phyloP scores from a whole-genome alignment of 164 flowering plant species.

The Stephania yunnanensis region DNA sequence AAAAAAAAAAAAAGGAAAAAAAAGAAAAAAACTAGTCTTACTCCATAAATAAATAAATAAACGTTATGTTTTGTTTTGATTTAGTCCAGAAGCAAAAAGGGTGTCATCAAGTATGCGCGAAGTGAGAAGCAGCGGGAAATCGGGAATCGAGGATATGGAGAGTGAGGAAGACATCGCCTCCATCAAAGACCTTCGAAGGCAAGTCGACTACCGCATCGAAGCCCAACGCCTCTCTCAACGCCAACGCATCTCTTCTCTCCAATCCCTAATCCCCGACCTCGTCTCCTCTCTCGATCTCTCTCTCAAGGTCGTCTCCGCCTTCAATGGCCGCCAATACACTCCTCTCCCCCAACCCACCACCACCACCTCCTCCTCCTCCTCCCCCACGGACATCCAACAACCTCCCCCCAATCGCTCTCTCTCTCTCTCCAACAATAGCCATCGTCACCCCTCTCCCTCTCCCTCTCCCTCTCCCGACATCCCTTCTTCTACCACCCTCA shows the following conservation, averaged over 20 bases:
- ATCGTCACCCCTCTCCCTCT: background rate
- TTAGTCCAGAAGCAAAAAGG: too few species aligned
- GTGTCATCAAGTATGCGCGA: too few species aligned
- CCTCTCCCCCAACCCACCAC: conserved; percentile 15
- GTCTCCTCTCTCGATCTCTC: conserved; percentile 82
- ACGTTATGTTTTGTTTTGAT: too few species aligned
- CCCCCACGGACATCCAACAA: background rate
- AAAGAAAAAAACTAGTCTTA: too few species aligned
- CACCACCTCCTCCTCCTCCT: conserved; percentile 21
- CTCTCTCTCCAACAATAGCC: background rate
- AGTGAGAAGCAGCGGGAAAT: too few species aligned
- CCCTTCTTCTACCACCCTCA: conserved; percentile 6
- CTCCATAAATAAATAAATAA: too few species aligned
- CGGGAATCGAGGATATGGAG: conserved; percentile 1
- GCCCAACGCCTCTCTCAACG: conserved; percentile 40
- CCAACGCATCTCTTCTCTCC: conserved; percentile 67
- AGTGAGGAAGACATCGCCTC: conserved; percentile 29
- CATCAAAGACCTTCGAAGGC: conserved; percentile 44
- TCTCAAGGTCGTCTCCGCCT: conserved; percentile 58
- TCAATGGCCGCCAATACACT: conserved; percentile 52
- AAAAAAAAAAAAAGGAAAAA: too few species aligned
- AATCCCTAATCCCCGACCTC: conserved; percentile 61
- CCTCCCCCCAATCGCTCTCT: background rate
- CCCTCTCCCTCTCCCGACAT: conserved; percentile 9
- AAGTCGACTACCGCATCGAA: conserved; percentile 57